Conservation (phyloP, 1,284 basidiomycete species). For the Phellopilus nigrolimitatus region DNA sequence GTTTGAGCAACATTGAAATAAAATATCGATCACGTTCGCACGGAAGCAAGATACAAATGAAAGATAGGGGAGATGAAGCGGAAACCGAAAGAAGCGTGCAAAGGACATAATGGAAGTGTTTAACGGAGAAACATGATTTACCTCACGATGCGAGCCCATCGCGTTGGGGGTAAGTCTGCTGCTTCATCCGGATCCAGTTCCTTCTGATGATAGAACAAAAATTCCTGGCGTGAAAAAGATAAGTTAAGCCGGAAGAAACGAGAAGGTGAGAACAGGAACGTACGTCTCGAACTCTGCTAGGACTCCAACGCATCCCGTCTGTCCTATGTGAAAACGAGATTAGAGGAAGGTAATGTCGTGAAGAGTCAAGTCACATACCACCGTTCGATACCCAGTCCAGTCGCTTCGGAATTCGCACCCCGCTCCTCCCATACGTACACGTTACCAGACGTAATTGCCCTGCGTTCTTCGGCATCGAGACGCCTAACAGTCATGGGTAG, state of each 20-base stretch:
- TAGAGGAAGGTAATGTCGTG: slow-evolving; percentile 14
- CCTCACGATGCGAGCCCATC: slow-evolving; percentile 74
- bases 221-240: slow-evolving; percentile 46
- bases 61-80: not conserved
- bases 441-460: slow-evolving; percentile 61
- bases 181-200: slow-evolving; percentile 64
- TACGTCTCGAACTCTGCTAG: slow-evolving; percentile 72
- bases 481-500: slow-evolving; percentile 73
- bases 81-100: not conserved
- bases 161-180: slow-evolving; percentile 56
- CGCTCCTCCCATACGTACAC: slow-evolving; percentile 85
- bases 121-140: slow-evolving; percentile 28
- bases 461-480: slow-evolving; percentile 67
- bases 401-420: slow-evolving; percentile 69
- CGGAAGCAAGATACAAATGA: not conserved
- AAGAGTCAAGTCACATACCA: slow-evolving; percentile 43
- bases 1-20: not conserved
- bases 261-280: slow-evolving; percentile 27
- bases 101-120: not conserved
- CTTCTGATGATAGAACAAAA: slow-evolving; percentile 78
- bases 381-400: slow-evolving; percentile 75
- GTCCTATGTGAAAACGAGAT: slow-evolving; percentile 45
- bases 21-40: not conserved
- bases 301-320: slow-evolving; percentile 79
- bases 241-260: slow-evolving; percentile 12